Evolutionary conservation across 257 asterid genomes (phyloP), one percentile per base, ranked within the genome.

Genomic region (Solanum ahanhuiri): DNA sequence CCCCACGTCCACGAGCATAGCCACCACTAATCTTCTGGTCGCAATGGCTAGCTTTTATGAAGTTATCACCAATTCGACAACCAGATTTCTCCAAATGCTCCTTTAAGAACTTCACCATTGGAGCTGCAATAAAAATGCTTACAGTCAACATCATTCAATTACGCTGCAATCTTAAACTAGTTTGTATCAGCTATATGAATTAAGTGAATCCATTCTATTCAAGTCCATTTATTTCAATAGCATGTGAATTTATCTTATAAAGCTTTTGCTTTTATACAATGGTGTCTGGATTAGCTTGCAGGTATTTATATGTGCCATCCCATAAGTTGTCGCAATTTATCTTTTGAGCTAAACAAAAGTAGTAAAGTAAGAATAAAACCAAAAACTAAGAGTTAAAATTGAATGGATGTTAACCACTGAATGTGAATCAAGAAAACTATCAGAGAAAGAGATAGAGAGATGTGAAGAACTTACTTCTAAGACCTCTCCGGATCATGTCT

Each of bases 1-100:
- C 66, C 83, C 83, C 83, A 1, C 30, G 64, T 79, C 83, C 83
- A 58, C 83, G 83, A 79, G 30, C 39, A 25, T 79, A 79, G 41
- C 37, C 64, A 1, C 83, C 66, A 2, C 28, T 45, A 73, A 91
- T 6, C 69, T 54, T 83, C 63, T 58, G 83, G 30, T 88, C 64
- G 83, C 98, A 95, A 72, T 87, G 72, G 77, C 86, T 85, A 8
- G 98, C 96, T 87, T 87, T 91, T 51, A 96, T 91, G 92, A 95
- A 95, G 71, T 92, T 93, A 88, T 88, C 88, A 39, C 93, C 91
- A 22, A 92, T 58, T 33, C 85, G 85, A 85, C 99, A 96, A 72
- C 99, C 98, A 33, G 93, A 90, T 91, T 93, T 94, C 91, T 94
- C 95, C 86, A 96, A 60, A 57, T 94, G 92, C 87, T 95, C 98